Base-by-base conservation (phyloP, 768 basidiomycete species). In the Chiua virens region DNA sequence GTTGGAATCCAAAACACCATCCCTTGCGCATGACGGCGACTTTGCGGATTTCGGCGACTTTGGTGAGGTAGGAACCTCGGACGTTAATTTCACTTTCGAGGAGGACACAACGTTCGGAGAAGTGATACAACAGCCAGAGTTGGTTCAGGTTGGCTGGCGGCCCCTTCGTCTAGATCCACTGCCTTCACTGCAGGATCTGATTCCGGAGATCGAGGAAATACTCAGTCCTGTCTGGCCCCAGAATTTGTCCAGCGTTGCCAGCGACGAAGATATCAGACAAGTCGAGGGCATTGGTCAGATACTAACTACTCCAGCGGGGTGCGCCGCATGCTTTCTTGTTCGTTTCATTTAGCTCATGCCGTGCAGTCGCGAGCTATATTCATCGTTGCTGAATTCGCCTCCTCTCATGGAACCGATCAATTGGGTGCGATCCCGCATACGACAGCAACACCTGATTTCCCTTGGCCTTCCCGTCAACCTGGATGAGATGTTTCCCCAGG, bases 381-480 rank as follows among this genome's bases (percentile, higher is more conserved):
- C 83, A 50, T 74, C 78, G 52, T 77, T 95, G 17, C 65, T 91
- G 35, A 79, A 86, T 56, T 79, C 85, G 1, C 83, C 87, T 3
- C 86, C 89, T 30, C 80, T 85, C 10, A 86, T 81, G 40, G 85
- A 87, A 65, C 86, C 90, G n/a, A 85, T 92, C 47, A 95, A 91
- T 60, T 98, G 95, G 95, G 94, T 85, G 45, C 86, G 92, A 42
- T 96, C 93, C 50, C 82, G 89, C 39, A 93, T 92, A 65, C 82
- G 95, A 49, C 76, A 93, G 42, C 92, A 93, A 63, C 92, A 97
- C 62, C 76, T 98, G 42, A 96, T 96, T 53, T 73, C 91, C 13
- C 82, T 98, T 22, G 95, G 95, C 21, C 86, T 98, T 41, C 95
- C 95, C 4, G 90, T 98, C 46, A 98, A 98, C 64, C 76, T 98